Evolutionary conservation across 257 asterid genomes (phyloP), one percentile per base, ranked within the genome.

Genomic region (Datura wrightii): DNA sequence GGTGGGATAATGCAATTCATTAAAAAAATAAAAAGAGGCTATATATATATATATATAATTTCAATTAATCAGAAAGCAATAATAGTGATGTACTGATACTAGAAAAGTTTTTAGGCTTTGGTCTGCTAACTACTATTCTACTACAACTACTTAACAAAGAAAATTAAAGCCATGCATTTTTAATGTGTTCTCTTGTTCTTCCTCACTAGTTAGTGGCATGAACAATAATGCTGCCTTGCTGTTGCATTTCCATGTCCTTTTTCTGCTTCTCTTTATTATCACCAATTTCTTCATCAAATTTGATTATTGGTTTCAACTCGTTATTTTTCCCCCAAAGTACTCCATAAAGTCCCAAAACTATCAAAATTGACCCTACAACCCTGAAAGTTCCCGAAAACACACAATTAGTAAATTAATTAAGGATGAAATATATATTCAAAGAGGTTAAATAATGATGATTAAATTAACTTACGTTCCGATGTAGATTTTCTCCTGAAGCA

Each of bases 301-400:
- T 83, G 31, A 24, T 24, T 5, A 46, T 53, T 44, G 71, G 55
- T 72, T 84, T 14, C 82, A 82, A 59, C 84, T 95, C 99, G 63
- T 78, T 90, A 16, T 89, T 91, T 90, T 95, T 95, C 0, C 97
- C 99, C 99, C 98, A 95, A 3, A 94, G 87, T 6, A 95, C 98
- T 54, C 94, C 90, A 52, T 94, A 94, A 1, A 94, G 91, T 63
- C 99, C 99, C 90, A 88, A 10, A 2, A 94, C 97, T 60, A 95
- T 93, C 82, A 93, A 53, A 9, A 87, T 66, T 8, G 99, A 93
- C 16, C 99, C 98, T 18, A 76, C 90, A 72, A 93, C 87, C 39
- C 97, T 94, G 92, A 83, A 80, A 58, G 5, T 59, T 70, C 3
- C 13, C 2, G 13, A 13, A 63, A 60, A 59, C 24, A 59, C 24